Conservation (phyloP, 129 eudicot genomes). For the Smallanthus sonchifolius region DNA sequence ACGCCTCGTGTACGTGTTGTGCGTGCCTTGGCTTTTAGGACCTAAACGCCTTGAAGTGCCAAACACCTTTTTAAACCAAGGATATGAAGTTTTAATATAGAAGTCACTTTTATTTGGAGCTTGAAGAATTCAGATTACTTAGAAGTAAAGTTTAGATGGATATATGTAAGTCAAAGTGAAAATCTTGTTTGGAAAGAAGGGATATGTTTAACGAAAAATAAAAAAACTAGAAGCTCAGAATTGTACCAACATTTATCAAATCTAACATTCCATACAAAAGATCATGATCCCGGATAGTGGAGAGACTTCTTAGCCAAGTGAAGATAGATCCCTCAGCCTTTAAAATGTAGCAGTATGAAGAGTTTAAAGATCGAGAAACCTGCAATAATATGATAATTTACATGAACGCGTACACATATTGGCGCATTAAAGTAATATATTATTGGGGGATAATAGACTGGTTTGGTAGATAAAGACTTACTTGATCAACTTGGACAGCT, state of each 20-base stretch:
- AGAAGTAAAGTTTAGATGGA: neutral
- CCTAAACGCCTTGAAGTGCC: too few species aligned
- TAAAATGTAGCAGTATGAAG: constrained; percentile 62
- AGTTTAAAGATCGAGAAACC: constrained; percentile 66
- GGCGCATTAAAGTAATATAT: neutral
- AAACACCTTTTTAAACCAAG: too few species aligned
- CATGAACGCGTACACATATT: neutral
- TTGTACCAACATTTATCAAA: constrained; percentile 53
- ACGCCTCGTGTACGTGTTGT: too few species aligned
- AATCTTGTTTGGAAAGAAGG: neutral
- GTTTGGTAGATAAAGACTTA: neutral
- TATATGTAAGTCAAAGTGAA: neutral
- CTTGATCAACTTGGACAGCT: constrained; percentile 58
- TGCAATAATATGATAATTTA: constrained; percentile 23
- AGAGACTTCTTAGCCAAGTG: constrained; percentile 61
- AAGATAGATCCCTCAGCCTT: constrained; percentile 49
- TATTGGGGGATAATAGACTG: neutral
- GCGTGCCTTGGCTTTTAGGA: too few species aligned
- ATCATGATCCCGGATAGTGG: constrained; percentile 59
- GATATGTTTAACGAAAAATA: neutral
- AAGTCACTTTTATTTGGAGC: neutral
- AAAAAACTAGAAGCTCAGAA: neutral
- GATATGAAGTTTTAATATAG: neutral
- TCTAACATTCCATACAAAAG: constrained; percentile 65
- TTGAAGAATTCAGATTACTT: neutral